A percentile compares a stretch with the other conserved stretches of the same genome.
Evolutionary conservation across 768 basidiomycete genomes (phyloP).

Genomic region (Auriscalpium orientale): DNA sequence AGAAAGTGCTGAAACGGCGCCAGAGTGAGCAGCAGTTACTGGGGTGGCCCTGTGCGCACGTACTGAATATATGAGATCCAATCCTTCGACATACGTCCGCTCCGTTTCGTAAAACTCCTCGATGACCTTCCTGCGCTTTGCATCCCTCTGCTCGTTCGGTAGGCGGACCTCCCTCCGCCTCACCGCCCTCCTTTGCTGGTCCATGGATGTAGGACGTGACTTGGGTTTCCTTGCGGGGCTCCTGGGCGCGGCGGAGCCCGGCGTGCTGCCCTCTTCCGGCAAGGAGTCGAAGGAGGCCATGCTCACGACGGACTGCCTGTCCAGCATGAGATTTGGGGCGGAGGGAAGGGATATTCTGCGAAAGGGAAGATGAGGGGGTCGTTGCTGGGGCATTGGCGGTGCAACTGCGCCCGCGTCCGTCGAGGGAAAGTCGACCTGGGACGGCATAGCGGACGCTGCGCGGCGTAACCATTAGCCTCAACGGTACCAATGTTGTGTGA

Average conservation of each 20-base stretch:
- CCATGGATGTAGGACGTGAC: slow-evolving; percentile 29
- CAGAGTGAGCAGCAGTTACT: background rate
- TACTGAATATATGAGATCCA: slow-evolving; percentile 78
- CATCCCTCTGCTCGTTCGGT: slow-evolving; percentile 39
- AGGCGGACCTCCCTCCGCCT: slow-evolving; percentile 32
- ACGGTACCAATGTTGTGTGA: too few relatives aligned
- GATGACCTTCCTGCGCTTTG: slow-evolving; percentile 63
- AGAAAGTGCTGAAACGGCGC: slow-evolving; percentile 61
- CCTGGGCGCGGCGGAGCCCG: slow-evolving; percentile 24
- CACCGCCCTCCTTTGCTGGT: slow-evolving; percentile 31
- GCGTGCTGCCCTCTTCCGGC: slow-evolving; percentile 39
- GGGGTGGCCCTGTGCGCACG: slow-evolving; percentile 17
- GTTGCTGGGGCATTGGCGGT: slow-evolving; percentile 29
- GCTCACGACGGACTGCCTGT: slow-evolving; percentile 63
- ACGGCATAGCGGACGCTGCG: background rate
- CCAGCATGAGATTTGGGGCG: slow-evolving; percentile 31
- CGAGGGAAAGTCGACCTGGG: slow-evolving; percentile 13
- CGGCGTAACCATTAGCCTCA: background rate
- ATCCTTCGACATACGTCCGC: slow-evolving; percentile 69
- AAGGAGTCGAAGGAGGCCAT: slow-evolving; percentile 69
- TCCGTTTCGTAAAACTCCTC: slow-evolving; percentile 80
- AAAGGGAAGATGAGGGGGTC: slow-evolving; percentile 43
- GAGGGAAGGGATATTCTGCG: slow-evolving; percentile 37
- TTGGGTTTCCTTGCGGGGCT: slow-evolving; percentile 21
- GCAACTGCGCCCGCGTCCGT: slow-evolving; percentile 3